A percentile compares a stretch with the other conserved stretches of the same genome.
Conservation (phyloP, 257 asterid genomes). For the Ocimum tenuiflorum region DNA sequence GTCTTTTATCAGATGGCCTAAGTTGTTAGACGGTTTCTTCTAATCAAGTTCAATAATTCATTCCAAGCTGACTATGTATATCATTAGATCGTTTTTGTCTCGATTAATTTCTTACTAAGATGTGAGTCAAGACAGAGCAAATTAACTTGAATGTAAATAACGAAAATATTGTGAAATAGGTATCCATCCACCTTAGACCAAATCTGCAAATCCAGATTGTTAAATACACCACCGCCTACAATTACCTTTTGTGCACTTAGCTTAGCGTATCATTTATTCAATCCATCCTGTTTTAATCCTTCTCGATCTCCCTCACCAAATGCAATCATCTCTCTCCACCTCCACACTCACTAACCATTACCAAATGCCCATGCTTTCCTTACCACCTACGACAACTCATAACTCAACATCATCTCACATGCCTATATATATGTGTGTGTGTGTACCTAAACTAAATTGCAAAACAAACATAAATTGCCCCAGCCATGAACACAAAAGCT, state of each 20-base stretch:
- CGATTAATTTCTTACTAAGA: too few species aligned
- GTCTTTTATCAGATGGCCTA: too few species aligned
- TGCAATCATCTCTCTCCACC: slow-evolving; percentile 27
- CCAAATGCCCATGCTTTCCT: slow-evolving; percentile 39
- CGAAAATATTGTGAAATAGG: neutral
- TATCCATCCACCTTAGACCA: too few species aligned
- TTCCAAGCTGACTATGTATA: too few species aligned
- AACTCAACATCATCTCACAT: slow-evolving; percentile 9
- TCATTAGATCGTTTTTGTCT: too few species aligned
- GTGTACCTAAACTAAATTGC: slow-evolving; percentile 13
- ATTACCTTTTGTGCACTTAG: slow-evolving; percentile 10
- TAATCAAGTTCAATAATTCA: too few species aligned
- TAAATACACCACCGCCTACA: neutral
- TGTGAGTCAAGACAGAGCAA: too few species aligned
- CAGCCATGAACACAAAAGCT: slow-evolving; percentile 40
- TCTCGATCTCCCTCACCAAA: slow-evolving; percentile 1
- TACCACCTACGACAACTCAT: slow-evolving; percentile 48
- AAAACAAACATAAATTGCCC: neutral
- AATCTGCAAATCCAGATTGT: neutral
- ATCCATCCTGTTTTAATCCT: slow-evolving; percentile 31
- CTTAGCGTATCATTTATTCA: slow-evolving; percentile 60
- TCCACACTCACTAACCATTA: neutral
- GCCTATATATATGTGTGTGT: neutral
- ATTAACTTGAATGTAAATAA: too few species aligned
- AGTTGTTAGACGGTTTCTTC: too few species aligned